A percentile compares a stretch with the other conserved stretches of the same genome.
phyloP scores from a whole-genome alignment of 2,329 filamentous ascomycete species.

The Venturia carpophila region DNA sequence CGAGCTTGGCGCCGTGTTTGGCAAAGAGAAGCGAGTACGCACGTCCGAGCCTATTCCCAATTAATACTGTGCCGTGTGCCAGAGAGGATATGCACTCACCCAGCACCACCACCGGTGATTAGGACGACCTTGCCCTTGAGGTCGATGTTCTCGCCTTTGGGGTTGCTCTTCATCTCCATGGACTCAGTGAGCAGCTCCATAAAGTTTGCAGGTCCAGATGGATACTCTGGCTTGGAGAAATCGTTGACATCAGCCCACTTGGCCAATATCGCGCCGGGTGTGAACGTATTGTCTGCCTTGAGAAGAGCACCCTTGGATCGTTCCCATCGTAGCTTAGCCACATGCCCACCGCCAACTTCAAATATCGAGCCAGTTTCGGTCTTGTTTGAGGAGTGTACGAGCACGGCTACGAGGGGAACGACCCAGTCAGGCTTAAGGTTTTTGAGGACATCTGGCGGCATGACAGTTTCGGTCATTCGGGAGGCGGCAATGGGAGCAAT shows the following conservation, averaged over 20 bases:
- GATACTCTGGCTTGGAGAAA: conserved; percentile 76
- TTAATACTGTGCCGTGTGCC: background rate
- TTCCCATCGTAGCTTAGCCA: conserved; percentile 87
- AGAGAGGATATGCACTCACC: conserved; percentile 37
- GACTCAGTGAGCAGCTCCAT: conserved; percentile 77
- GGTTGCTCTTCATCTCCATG: conserved; percentile 65
- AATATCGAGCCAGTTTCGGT: conserved; percentile 76
- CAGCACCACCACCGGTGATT: conserved; percentile 80
- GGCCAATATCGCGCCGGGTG: conserved; percentile 72
- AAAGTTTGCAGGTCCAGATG: conserved; percentile 80
- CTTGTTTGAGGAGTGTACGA: conserved; percentile 70
- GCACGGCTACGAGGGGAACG: conserved; percentile 73
- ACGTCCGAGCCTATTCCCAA: conserved; percentile 59
- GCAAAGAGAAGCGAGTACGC: conserved; percentile 83
- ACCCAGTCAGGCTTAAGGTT: conserved; percentile 82
- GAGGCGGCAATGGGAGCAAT: conserved; percentile 87
- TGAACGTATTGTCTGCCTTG: conserved; percentile 78
- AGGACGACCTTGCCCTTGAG: conserved; percentile 81
- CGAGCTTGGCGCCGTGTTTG: conserved; percentile 69
- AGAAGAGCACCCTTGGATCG: conserved; percentile 75
- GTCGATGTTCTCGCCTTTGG: conserved; percentile 63
- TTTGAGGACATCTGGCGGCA: conserved; percentile 77
- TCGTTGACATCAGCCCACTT: conserved; percentile 79
- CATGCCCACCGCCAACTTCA: conserved; percentile 78
- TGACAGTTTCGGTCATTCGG: conserved; percentile 82